Base-by-base conservation (phyloP, 164 flowering plant species). In the Nymphaea colorata region DNA sequence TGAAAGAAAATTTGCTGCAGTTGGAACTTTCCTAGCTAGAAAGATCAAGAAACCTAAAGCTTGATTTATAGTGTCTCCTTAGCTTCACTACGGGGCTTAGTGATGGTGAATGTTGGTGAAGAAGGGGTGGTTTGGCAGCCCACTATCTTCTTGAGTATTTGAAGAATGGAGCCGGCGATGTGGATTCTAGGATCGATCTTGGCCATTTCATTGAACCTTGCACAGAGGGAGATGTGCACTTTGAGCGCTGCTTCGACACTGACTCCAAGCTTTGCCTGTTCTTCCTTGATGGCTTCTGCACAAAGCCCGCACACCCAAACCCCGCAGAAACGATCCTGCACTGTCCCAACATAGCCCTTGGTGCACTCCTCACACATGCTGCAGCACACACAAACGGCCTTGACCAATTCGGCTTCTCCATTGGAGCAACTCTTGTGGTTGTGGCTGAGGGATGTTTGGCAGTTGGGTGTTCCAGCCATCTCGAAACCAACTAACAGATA, bases 341-440 rank as follows among this genome's bases (percentile, higher is more conserved):
- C 77, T 71, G 67, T 62, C 17, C 65, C 71, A 12, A 75, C 71
- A 42, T 75, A 75, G 18, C 61, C 72, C 36, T 57, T 42, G 2
- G 74, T 75, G 74, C 77, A 75, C 64, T 75, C 77, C 64, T 75
- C 77, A 66, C 66, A 68, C 64, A 75, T 68, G 41, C 74, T 71
- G 55, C 77, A 75, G 57, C 77, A 75, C 57, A 71, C 77, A 57
- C 77, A 75, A 41, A 61, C 51, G 71, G 71, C 77, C 55, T 61
- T 64, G 8, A 71, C 77, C 8, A n/a, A 36, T 61, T 36, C 64
- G 2, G 55, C 12, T 47, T 25, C 36, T 25, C 36, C 36, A 25
- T 25, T 25, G 36, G 36, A 25, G 36, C 36, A 25, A 68, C 41
- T 43, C 42, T 42, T 16, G 36, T 25, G 36, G 36, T 25, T 25